phyloP scores from a whole-genome alignment of 306 rosid genomes.

The Vigna mungo region DNA sequence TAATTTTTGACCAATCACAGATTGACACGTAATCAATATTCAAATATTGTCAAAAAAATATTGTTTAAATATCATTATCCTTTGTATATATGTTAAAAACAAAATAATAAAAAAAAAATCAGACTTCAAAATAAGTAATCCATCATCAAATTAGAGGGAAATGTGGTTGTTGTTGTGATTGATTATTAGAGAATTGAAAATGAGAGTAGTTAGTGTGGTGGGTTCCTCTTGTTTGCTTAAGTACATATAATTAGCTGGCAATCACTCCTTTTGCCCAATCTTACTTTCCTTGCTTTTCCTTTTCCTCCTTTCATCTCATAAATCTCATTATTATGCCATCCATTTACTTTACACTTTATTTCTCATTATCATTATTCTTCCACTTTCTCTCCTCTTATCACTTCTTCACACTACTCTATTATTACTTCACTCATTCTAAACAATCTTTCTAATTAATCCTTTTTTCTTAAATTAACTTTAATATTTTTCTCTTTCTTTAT shows the following conservation, averaged over 20 bases:
- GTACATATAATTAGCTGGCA: constrained; percentile 55
- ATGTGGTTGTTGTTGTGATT: not conserved
- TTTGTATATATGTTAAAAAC: too few relatives aligned
- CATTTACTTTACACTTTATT: constrained; percentile 41
- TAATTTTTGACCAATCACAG: too few relatives aligned
- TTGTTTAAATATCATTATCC: too few relatives aligned
- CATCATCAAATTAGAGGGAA: too few relatives aligned
- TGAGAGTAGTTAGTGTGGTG: constrained; percentile 39
- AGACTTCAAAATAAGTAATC: too few relatives aligned
- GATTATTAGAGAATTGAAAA: constrained; percentile 22
- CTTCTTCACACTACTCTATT: not conserved
- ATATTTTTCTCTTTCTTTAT: too few relatives aligned
- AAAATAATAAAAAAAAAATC: too few relatives aligned
- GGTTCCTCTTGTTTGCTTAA: constrained; percentile 45
- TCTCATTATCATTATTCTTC: constrained; percentile 15
- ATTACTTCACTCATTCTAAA: too few relatives aligned
- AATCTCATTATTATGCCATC: constrained; percentile 31
- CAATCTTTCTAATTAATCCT: not conserved
- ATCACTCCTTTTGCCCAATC: constrained; percentile 45
- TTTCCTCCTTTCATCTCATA: constrained; percentile 44
- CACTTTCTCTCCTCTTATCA: not conserved
- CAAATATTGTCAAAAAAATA: too few relatives aligned
- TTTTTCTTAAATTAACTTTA: too few relatives aligned
- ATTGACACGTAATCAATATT: too few relatives aligned
- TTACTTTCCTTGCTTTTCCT: constrained; percentile 30